A percentile compares a stretch with the other conserved stretches of the same genome.
These are phyloP conservation scores for Tetrapisispora phaffii DNA, from an alignment of 805 yeast genomes.

Conservation along the genomic window DNA sequence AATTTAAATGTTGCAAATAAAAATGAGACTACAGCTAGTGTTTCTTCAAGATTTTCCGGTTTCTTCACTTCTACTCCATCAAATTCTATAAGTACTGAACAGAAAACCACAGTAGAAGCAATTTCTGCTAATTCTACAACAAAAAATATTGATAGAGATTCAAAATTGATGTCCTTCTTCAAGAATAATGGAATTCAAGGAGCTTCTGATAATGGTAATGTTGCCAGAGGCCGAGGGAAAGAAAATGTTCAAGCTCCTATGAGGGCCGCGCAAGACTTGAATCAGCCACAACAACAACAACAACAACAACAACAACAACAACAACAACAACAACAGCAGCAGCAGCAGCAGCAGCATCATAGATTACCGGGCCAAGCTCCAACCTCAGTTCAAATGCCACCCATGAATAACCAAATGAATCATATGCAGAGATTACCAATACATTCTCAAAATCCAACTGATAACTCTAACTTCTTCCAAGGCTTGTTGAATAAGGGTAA, in stretches of 20 bases:
- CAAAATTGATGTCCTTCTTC: constrained; percentile 26
- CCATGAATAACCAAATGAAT: not conserved
- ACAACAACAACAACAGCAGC: not conserved
- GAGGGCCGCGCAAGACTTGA: not conserved
- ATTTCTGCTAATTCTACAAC: not conserved
- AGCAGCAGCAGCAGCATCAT: not conserved
- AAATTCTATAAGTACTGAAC: constrained; percentile 4
- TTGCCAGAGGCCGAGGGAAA: not conserved
- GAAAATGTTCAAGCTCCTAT: not conserved
- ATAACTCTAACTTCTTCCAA: constrained; percentile 25
- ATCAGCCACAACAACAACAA: not conserved
- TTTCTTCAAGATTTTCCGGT: constrained; percentile 30
- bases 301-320: constrained; percentile 1
- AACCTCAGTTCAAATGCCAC: not conserved
- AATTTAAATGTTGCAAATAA: not conserved
- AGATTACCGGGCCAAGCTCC: constrained; percentile 7
- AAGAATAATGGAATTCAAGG: constrained; percentile 10
- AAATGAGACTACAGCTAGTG: not conserved
- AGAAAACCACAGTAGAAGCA: not conserved
- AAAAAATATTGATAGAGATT: constrained; percentile 14
- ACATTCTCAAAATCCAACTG: constrained; percentile 6
- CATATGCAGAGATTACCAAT: not conserved
- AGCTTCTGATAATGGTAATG: constrained; percentile 4
- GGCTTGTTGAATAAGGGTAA: constrained; percentile 24
- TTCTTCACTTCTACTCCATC: constrained; percentile 24